A percentile compares a stretch with the other conserved stretches of the same genome.
phyloP scores from a whole-genome alignment of 768 basidiomycete genomes.

The Mycena belliarum region DNA sequence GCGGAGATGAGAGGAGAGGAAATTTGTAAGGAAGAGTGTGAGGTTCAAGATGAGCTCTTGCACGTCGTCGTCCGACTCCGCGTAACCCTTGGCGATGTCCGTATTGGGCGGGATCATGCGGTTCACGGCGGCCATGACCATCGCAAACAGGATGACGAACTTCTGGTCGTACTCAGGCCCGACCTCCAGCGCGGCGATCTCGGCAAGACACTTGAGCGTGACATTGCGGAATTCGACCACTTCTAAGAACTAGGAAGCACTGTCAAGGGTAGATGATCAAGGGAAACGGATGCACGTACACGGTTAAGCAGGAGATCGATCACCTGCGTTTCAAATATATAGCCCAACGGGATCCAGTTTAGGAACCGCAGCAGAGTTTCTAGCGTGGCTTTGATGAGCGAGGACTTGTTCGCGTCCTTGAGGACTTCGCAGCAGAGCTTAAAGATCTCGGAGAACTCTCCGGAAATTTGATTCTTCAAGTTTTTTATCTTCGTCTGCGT shows the following conservation, averaged over 20 bases:
- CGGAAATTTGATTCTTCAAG: constrained; percentile 96
- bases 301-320: constrained; percentile 93
- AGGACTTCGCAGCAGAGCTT: constrained; percentile 95
- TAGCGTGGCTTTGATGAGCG: constrained; percentile 89
- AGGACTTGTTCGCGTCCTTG: constrained; percentile 92
- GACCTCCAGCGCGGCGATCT: constrained; percentile 92
- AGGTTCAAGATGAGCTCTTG: constrained; percentile 97
- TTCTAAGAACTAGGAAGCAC: constrained; percentile 82
- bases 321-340: constrained; percentile 97
- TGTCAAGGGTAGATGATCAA: constrained; percentile 5
- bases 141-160: constrained; percentile 94
- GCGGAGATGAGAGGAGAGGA: constrained; percentile 87
- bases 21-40: constrained; percentile 93
- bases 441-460: constrained; percentile 96
- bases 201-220: constrained; percentile 93
- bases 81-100: constrained; percentile 90
- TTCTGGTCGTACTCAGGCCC: constrained; percentile 97
- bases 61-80: constrained; percentile 83
- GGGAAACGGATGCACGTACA: constrained; percentile 49
- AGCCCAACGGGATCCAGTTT: constrained; percentile 99
- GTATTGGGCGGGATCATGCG: constrained; percentile 95
- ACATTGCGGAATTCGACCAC: constrained; percentile 95
- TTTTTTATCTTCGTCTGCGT: constrained; percentile 96
- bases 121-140: constrained; percentile 97
- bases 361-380: constrained; percentile 94